Evolutionary conservation across 192 early-diverging fungal genomes (phyloP), one percentile per base, ranked within the genome.

Genomic region (Coemansia sp.): DNA sequence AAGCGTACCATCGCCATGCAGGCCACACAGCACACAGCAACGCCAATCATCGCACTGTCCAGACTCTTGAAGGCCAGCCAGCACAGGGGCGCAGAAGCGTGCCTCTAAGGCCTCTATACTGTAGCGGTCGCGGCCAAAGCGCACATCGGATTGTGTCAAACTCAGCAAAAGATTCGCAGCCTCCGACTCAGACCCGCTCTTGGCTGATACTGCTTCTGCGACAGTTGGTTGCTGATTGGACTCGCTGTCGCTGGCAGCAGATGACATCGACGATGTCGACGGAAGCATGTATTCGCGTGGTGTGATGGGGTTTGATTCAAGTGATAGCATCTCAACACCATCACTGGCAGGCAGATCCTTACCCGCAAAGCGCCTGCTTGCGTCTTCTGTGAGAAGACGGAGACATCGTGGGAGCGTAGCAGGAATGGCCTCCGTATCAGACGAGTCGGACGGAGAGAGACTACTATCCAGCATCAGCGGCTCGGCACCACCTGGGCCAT

Each of bases 161-260:
- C 78, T 75, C 24, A 81, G 58, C 47, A 81, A 56, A 61, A 81
- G 50, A 28, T 72, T 72, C 19, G 78, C 78, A 1, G 60, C 66
- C 64, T 81, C 78, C 1, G 66, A 34, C 25, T 76, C 68, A 0
- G 63, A 23, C 19, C 50, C 54, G 54, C 9, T 18, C 54, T 65
- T 57, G 44, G 30, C 62, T 2, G 48, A 28, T 27, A 5, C 24
- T 8, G 51, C 7, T 27, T 62, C 60, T 10, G 31, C 52, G 8
- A 12, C 34, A 38, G 34, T 38, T 38, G 34, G 10, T 38, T 9
- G 34, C 34, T 9, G 34, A 23, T 52, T 48, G 10, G 60, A 48
- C 30, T 53, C 31, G 61, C 32, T 30, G 58, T 10, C 22, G 57
- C 24, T 7, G 28, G n/a, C 26, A 3, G 21, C 26, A 23, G 26